phyloP scores from a whole-genome alignment of 2,329 filamentous ascomycete genomes.

The Penicillium sp. region DNA sequence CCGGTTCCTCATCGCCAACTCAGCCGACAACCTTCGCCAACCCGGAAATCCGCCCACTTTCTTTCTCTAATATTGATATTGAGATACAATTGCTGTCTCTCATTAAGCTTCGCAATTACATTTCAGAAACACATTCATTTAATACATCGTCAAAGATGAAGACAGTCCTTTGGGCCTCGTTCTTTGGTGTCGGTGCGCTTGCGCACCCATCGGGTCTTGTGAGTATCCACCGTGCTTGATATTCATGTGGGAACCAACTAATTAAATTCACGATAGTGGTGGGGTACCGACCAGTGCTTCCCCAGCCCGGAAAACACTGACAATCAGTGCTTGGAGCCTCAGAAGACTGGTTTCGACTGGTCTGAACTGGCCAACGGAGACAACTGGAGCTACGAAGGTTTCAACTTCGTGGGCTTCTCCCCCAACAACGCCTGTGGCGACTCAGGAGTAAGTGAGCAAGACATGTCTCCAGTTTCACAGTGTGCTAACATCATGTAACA shows the following conservation, averaged over 20 bases:
- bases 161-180: slow-evolving; percentile 28
- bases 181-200: slow-evolving; percentile 45
- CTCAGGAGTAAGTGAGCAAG: slow-evolving; percentile 45
- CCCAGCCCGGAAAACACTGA: slow-evolving; percentile 71
- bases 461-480: background rate
- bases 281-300: slow-evolving; percentile 59
- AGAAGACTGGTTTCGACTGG: slow-evolving; percentile 73
- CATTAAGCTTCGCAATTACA: slow-evolving; percentile 20
- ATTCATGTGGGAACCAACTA: background rate
- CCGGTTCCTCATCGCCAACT: background rate
- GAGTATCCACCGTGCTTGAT: slow-evolving; percentile 31
- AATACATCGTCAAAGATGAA: slow-evolving; percentile 26
- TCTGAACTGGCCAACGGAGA: slow-evolving; percentile 60
- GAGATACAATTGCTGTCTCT: slow-evolving; percentile 21
- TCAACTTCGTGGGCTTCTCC: slow-evolving; percentile 71
- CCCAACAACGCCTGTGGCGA: slow-evolving; percentile 59
- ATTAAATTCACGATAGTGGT: slow-evolving; percentile 37
- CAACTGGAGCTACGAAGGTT: slow-evolving; percentile 69
- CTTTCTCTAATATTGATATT: background rate
- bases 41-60: slow-evolving; percentile 2
- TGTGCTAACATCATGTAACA: slow-evolving; percentile 33
- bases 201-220: slow-evolving; percentile 49
- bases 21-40: slow-evolving; percentile 22
- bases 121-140: slow-evolving; percentile 8
- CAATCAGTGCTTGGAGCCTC: slow-evolving; percentile 71